Conservation (phyloP, 2,329 filamentous ascomycete species). For the Penicillium sp. region DNA sequence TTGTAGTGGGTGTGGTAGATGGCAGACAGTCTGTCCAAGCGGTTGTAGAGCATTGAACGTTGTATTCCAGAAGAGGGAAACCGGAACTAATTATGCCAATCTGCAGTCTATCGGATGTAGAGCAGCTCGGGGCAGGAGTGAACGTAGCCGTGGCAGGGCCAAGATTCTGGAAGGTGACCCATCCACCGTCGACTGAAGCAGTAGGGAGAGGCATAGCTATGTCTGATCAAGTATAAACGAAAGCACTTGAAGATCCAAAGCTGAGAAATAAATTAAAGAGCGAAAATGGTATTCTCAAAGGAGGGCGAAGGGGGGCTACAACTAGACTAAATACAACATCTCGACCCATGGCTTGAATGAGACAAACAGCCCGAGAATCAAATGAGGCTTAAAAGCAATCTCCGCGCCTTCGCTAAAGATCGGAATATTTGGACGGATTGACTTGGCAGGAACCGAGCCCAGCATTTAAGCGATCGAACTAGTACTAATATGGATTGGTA, state of each 20-base stretch:
- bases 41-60: background rate
- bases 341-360: background rate
- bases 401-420: slow-evolving; percentile 5
- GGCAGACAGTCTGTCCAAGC: background rate
- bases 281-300: background rate
- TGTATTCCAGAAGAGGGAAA: background rate
- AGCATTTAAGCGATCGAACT: background rate
- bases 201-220: slow-evolving; percentile 4
- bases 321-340: background rate
- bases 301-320: background rate
- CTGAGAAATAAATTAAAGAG: background rate
- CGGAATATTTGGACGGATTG: background rate
- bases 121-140: slow-evolving; percentile 8
- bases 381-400: slow-evolving; percentile 9
- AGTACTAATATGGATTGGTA: background rate
- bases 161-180: slow-evolving; percentile 9
- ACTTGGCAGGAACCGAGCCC: slow-evolving; percentile 7
- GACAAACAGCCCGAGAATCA: background rate
- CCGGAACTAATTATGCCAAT: background rate
- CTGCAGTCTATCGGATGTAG: background rate
- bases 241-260: background rate
- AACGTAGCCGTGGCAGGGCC: slow-evolving; percentile 11
- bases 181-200: slow-evolving; percentile 2
- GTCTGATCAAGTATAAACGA: background rate
- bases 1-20: background rate